Base-by-base conservation (phyloP, 2,329 filamentous ascomycete species). In the Colletotrichum sidae region DNA sequence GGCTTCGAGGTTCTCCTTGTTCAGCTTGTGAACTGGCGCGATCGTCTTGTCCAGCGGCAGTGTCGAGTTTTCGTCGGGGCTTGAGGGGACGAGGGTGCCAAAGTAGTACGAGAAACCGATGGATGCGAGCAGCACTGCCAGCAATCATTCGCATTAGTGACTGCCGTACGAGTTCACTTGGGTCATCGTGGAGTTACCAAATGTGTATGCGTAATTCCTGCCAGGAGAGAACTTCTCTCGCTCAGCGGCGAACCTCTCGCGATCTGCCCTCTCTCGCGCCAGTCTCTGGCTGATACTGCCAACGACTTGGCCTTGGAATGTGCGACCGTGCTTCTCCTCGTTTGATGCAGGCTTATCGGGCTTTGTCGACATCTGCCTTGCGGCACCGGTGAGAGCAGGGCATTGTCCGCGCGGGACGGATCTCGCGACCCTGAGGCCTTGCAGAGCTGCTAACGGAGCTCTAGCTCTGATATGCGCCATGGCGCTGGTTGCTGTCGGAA, bases 1-100 rank as follows among this genome's bases (percentile, higher is more conserved):
- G 34, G 89, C 87, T 77, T 90, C 86, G 72, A 92, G 84, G 72
- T 91, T 90, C 70, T 86, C 82, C 64, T 86, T 83, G 68, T 84
- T 84, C 58, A 82, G 82, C 70, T 89, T 86, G 76, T 90, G 86
- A 70, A 78, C 78, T 9, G 85, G 85, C n/a, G 83, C 74, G 35
- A 72, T 79, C 10, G 83, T 80, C 55, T 83, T 80, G 66, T 76
- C 75, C 8, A 91, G 82, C 34, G 88, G 87, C 3, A 88, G 77
- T 10, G 89, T 91, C 69, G 89, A 91, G 39, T 77, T 74, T 10
- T 83, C 78, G 39, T 85, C 82, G 33, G 80, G 74, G 15, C 84
- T 81, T 55, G 79, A 83, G 38, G 83, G 83, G 70, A 81, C 83
- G 70, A 83, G 81, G 17, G 83, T 85, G 65, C 89, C 89, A 46